These are phyloP conservation scores for Taiozyma sp. DNA, from an alignment of 1,139 yeast genomes.

Conservation along the genomic window DNA sequence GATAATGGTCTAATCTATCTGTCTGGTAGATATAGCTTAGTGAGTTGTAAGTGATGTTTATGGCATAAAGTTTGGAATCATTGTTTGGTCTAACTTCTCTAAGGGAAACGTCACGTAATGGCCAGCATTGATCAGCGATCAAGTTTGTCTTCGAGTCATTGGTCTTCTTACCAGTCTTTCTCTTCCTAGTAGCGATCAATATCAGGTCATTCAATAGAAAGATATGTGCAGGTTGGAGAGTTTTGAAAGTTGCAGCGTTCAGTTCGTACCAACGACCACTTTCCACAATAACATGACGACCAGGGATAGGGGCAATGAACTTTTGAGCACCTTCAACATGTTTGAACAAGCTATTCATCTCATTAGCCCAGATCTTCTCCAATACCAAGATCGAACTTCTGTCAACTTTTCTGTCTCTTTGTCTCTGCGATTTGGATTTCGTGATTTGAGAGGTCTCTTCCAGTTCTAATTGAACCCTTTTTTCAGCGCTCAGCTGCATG, in stretches of 20 bases:
- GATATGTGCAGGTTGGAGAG: conserved; percentile 71
- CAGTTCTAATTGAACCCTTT: conserved; percentile 42
- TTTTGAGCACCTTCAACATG: conserved; percentile 92
- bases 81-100: conserved; percentile 31
- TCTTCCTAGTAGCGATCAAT: conserved; percentile 65
- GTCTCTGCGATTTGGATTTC: conserved; percentile 6
- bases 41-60: conserved; percentile 44
- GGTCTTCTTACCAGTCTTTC: conserved; percentile 29
- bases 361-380: conserved; percentile 79
- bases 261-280: conserved; percentile 86
- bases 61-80: conserved; percentile 32
- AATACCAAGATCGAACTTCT: conserved; percentile 68
- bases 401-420: conserved; percentile 37
- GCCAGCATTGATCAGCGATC: conserved; percentile 80
- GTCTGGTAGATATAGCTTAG: conserved; percentile 48
- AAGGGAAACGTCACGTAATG: conserved; percentile 58
- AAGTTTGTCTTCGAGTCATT: conserved; percentile 25
- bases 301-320: conserved; percentile 69
- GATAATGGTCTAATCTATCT: conserved; percentile 21
- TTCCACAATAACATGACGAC: conserved; percentile 77
- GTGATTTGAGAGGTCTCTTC: conserved; percentile 17
- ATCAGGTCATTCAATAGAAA: conserved; percentile 76
- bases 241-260: conserved; percentile 83
- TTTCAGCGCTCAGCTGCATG: conserved; percentile 66
- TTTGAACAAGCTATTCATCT: conserved; percentile 65